These are phyloP conservation scores for Amylocarpus encephaloides DNA, from an alignment of 2,329 filamentous ascomycete genomes.

Conservation along the genomic window DNA sequence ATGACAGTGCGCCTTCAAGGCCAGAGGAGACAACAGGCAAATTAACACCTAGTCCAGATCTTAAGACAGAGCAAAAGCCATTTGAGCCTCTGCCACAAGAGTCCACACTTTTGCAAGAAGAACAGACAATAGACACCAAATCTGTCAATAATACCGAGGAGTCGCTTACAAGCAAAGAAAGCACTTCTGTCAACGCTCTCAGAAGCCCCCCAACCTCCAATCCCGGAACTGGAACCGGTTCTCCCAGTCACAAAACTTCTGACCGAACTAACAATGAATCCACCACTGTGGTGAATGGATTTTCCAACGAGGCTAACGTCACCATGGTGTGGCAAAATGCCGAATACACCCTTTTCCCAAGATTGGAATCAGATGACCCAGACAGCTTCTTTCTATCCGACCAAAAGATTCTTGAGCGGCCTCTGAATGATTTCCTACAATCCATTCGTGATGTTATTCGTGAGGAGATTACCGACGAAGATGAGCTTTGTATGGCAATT, in stretches of 20 bases:
- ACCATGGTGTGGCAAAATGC: slow-evolving; percentile 48
- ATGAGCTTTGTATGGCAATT: slow-evolving; percentile 51
- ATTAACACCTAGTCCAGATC: no score
- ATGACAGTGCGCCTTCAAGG: no score
- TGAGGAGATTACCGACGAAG: slow-evolving; percentile 47
- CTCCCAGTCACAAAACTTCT: not conserved
- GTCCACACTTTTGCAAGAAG: no score
- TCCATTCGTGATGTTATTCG: slow-evolving; percentile 49
- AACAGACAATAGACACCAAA: no score
- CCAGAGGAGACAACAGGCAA: no score
- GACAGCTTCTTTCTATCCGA: slow-evolving; percentile 52
- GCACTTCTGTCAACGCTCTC: not conserved
- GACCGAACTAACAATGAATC: not conserved
- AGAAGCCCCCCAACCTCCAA: slow-evolving; percentile 12
- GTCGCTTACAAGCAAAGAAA: no score
- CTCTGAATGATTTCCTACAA: slow-evolving; percentile 48
- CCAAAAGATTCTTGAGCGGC: slow-evolving; percentile 44
- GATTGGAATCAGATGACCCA: slow-evolving; percentile 44
- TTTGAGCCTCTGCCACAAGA: no score
- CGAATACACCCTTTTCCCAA: slow-evolving; percentile 54
- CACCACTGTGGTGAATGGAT: not conserved
- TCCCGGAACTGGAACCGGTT: not conserved
- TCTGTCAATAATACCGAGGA: no score
- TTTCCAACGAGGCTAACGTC: slow-evolving; percentile 34
- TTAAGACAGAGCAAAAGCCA: no score